Percentiles rank a stretch among this genome's conserved stretches.
These are phyloP conservation scores for Rossbeevera mucosa DNA, from an alignment of 768 basidiomycete genomes.

Conservation along the genomic window DNA sequence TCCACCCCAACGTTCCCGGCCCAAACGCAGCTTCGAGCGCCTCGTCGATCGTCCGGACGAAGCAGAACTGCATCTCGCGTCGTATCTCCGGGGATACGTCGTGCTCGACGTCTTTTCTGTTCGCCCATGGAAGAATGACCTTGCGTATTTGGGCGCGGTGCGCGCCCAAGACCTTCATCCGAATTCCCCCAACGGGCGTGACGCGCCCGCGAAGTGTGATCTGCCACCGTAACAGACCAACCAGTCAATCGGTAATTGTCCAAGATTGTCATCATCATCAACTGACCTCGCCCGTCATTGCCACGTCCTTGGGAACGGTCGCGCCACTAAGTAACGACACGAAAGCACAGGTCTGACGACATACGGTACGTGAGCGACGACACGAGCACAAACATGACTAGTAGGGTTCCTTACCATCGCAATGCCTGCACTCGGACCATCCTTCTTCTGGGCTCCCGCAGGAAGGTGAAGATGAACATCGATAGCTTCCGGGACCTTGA, in stretches of 20 bases:
- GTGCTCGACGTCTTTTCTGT: conserved; percentile 82
- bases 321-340: conserved; percentile 79
- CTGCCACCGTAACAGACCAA: conserved; percentile 33
- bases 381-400: not conserved
- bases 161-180: conserved; percentile 87
- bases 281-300: conserved; percentile 86
- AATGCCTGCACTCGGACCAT: conserved; percentile 87
- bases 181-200: conserved; percentile 85
- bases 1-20: conserved; percentile 61
- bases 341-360: conserved; percentile 67
- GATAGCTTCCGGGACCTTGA: conserved; percentile 66
- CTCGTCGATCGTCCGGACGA: conserved; percentile 74
- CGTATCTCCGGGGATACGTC: conserved; percentile 74
- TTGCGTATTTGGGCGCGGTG: conserved; percentile 82
- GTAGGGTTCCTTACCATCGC: conserved; percentile 58
- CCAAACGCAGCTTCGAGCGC: conserved; percentile 84
- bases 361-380: conserved; percentile 1
- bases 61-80: conserved; percentile 75
- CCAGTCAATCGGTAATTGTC: not conserved
- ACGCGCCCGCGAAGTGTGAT: conserved; percentile 82
- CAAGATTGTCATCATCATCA: not conserved
- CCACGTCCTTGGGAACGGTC: conserved; percentile 64
- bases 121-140: conserved; percentile 80
- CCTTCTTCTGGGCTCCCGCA: conserved; percentile 88
- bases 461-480: conserved; percentile 90